Percentiles rank a stretch among this genome's conserved stretches.
These are phyloP conservation scores for Russula sp. DNA, from an alignment of 768 basidiomycete genomes.

Conservation along the genomic window DNA sequence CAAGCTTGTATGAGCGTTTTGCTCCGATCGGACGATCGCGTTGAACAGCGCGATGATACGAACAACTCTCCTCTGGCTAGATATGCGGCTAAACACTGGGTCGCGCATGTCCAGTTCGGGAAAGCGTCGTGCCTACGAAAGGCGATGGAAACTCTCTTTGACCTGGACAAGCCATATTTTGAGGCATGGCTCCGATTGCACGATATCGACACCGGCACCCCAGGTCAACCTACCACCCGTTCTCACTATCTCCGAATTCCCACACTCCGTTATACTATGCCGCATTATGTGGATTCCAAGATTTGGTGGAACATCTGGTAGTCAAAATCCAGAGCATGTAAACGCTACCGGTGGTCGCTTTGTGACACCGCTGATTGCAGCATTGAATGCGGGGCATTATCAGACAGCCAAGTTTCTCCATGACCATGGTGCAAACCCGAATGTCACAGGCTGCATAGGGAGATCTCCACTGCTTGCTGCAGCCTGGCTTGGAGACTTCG, in stretches of 20 bases:
- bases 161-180: background rate
- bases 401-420: background rate
- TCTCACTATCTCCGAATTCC: no score
- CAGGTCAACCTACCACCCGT: no score
- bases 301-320: background rate
- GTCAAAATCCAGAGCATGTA: background rate
- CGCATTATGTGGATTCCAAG: background rate
- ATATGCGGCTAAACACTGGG: background rate
- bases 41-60: background rate
- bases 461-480: background rate
- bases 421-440: background rate
- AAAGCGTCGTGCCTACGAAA: background rate
- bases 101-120: background rate
- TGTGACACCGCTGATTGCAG: background rate
- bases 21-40: no score
- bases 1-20: no score
- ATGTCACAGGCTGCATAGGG: background rate
- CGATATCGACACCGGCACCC: background rate
- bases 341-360: background rate
- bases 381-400: background rate
- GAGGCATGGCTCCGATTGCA: background rate
- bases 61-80: background rate
- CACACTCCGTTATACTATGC: background rate
- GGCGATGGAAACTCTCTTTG: background rate
- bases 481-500: background rate